A percentile compares a stretch with the other conserved stretches of the same genome.
Conservation (phyloP, 2,329 filamentous ascomycete species). For the Fusarium virguliforme region DNA sequence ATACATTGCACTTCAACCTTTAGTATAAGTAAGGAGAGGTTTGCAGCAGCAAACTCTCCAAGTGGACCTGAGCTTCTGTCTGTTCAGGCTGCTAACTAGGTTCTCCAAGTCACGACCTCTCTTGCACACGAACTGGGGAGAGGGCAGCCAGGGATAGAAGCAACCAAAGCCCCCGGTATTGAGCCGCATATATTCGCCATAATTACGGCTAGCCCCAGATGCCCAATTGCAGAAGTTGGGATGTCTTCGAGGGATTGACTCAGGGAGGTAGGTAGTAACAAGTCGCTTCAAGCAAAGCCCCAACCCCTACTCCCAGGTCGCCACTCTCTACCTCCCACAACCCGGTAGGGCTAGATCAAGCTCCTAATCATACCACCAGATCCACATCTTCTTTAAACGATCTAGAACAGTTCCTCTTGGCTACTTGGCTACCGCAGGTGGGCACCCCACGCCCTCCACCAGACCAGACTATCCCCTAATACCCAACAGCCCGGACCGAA, state of each 20-base stretch:
- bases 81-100: background rate
- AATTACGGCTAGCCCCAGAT: no score
- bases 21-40: no score
- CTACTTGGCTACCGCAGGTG: conserved; percentile 2
- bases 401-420: background rate
- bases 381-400: background rate
- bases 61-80: no score
- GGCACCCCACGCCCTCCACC: conserved; percentile 3
- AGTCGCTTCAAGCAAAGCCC: background rate
- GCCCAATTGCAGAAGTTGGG: background rate
- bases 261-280: background rate
- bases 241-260: background rate
- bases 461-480: background rate
- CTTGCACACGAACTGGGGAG: background rate
- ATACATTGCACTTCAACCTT: background rate
- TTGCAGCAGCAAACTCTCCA: no score
- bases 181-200: background rate
- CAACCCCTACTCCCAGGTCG: background rate
- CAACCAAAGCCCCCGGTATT: background rate
- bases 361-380: background rate
- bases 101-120: background rate
- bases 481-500: background rate
- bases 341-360: background rate
- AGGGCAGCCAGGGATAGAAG: background rate
- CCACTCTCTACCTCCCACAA: background rate